Base-by-base conservation (phyloP, 805 yeast genomes). In the Metschnikowia similis region DNA sequence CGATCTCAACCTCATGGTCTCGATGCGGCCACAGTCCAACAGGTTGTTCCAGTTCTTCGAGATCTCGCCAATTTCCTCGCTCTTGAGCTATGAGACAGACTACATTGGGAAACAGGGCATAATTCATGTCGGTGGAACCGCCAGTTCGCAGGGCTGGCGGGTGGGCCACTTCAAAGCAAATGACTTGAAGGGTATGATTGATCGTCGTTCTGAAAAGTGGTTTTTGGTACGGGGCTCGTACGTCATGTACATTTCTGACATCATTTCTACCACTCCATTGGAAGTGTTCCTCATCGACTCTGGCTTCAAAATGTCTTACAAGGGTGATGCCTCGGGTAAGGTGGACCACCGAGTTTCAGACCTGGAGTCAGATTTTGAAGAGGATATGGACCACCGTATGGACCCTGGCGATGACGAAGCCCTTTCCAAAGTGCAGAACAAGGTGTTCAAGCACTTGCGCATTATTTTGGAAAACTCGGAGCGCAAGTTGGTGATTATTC, bases 121-220 rank as follows among this genome's bases (percentile, higher is more conserved):
- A 45, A 66, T 92, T 50, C 80, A 87, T 48, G 81, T 91, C 42
- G 82, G 90, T 17, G 85, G 96, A 0, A 82, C 89, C 0, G 92
- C 98, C 0, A 82, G 82, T 54, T 77, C 90, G 0, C 96, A 89
- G 64, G 98, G 99, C 2, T 94, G 99, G 98, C 76, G 96, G 58
- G 97, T 92, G 6, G 87, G 94, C 3, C 97, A 92, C 63, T 81
- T 89, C 66, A 82, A 80, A 53, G 82, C 88, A 7, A 80, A 82
- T 53, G 97, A 89, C 60, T 71, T 89, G 59, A 80, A 81, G 56
- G 90, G 88, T 35, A 89, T 94, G 96, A 86, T 92, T 46, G 83
- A 81, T 55, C 82, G 99, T 66, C 92, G 95, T 57, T 84, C 95
- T 0, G 84, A 84, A 37, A 94, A 94, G 66, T 94, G 99, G 99